Evolutionary conservation across 2,329 filamentous ascomycete genomes (phyloP).

Genomic region (Chaetomium olivaceum): DNA sequence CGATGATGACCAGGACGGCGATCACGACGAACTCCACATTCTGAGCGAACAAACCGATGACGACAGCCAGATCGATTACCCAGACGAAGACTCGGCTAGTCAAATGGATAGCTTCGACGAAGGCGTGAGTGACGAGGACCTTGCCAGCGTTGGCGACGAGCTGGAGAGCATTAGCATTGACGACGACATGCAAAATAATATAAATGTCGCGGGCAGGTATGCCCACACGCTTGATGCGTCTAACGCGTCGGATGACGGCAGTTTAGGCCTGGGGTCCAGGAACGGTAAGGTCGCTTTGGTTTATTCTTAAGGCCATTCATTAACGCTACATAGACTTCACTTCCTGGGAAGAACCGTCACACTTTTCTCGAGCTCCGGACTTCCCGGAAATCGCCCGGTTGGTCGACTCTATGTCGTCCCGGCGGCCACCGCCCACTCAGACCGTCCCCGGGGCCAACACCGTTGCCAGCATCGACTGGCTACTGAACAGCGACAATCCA

Average conservation of each 20-base stretch:
- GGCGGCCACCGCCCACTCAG: neutral
- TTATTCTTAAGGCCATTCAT: neutral
- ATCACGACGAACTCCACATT: neutral
- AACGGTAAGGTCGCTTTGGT: neutral
- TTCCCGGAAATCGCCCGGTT: constrained; percentile 9
- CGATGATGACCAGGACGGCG: constrained; percentile 10
- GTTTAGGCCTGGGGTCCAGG: neutral
- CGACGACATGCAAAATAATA: neutral
- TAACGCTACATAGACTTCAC: neutral
- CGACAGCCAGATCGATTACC: constrained; percentile 6
- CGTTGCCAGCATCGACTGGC: constrained; percentile 15
- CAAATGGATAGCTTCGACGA: constrained; percentile 10
- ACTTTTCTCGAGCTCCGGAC: neutral
- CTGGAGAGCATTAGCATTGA: constrained; percentile 17
- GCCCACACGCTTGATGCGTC: neutral
- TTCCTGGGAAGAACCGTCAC: neutral
- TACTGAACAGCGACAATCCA: constrained; percentile 20
- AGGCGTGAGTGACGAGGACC: neutral
- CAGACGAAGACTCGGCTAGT: neutral
- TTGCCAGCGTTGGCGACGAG: constrained; percentile 16
- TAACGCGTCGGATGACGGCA: constrained; percentile 10
- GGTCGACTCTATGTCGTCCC: neutral
- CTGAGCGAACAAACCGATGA: neutral
- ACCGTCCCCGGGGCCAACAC: neutral
- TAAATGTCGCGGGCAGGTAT: constrained; percentile 1